Conservation (phyloP, 2,329 filamentous ascomycete species). For the Lasiodiplodia citricola region DNA sequence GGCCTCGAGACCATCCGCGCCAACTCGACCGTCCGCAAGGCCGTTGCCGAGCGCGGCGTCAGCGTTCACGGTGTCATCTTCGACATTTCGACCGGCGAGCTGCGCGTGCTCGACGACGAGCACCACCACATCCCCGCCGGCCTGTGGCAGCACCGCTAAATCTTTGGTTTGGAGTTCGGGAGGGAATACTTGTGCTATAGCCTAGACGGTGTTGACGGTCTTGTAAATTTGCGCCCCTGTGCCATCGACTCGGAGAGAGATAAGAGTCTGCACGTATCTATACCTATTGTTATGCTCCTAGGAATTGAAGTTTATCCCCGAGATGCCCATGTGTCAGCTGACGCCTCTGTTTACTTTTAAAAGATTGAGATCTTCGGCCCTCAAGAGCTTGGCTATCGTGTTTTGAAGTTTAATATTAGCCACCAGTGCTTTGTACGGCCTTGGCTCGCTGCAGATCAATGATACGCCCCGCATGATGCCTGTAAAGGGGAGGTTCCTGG, state of each 20-base stretch:
- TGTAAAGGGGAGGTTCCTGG: neutral
- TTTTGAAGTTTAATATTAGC: neutral
- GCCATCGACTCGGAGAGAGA: neutral
- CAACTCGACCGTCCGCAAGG: conserved; percentile 72
- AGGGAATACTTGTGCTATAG: neutral
- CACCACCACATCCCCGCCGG: conserved; percentile 3
- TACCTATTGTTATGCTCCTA: conserved; percentile 1
- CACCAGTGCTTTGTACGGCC: neutral
- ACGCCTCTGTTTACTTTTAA: neutral
- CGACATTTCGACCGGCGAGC: conserved; percentile 54
- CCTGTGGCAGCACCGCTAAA: conserved; percentile 21
- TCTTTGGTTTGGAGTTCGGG: neutral
- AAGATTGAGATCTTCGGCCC: neutral
- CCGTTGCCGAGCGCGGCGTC: conserved; percentile 71
- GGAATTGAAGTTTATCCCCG: conserved; percentile 6
- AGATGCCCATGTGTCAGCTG: neutral
- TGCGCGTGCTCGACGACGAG: conserved; percentile 9
- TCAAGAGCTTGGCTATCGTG: neutral
- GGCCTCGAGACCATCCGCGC: conserved; percentile 71
- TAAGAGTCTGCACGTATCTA: conserved; percentile 1
- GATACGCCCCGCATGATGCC: neutral
- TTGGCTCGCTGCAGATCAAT: neutral
- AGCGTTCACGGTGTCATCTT: conserved; percentile 80
- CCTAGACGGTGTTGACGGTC: conserved; percentile 3
- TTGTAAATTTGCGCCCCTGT: neutral